phyloP scores from a whole-genome alignment of 768 basidiomycete genomes.

The Chalciporus pseudorubinellus region DNA sequence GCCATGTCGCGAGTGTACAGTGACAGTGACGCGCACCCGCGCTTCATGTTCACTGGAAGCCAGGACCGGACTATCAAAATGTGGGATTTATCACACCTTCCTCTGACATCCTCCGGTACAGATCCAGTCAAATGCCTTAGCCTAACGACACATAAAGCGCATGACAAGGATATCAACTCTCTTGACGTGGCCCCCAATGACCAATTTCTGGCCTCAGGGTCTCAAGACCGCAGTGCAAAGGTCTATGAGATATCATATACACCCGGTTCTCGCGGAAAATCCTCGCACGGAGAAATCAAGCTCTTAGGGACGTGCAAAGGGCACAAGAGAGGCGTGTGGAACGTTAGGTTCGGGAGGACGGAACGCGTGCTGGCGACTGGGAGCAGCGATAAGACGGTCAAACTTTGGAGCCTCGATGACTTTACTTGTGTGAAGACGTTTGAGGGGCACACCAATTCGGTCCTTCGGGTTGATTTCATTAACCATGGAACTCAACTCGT shows the following conservation, averaged over 20 bases:
- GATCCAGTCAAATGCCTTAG: constrained; percentile 59
- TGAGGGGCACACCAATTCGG: constrained; percentile 97
- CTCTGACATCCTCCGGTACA: constrained; percentile 27
- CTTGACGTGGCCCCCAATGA: constrained; percentile 92
- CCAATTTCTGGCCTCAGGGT: constrained; percentile 84
- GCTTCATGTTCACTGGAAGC: constrained; percentile 91
- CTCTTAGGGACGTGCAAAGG: constrained; percentile 88
- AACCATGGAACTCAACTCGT: constrained; percentile 82
- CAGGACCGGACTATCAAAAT: constrained; percentile 98
- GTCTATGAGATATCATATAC: constrained; percentile 74
- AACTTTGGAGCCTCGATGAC: constrained; percentile 92
- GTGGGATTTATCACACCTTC: constrained; percentile 81
- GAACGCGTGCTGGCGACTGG: constrained; percentile 89
- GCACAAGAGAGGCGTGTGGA: constrained; percentile 96
- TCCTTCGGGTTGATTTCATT: constrained; percentile 88
- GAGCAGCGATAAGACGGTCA: constrained; percentile 93
- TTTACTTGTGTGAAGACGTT: constrained; percentile 94
- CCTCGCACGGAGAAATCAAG: constrained; percentile 66
- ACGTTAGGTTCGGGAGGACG: constrained; percentile 79
- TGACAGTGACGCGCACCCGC: constrained; percentile 31
- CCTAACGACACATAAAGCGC: constrained; percentile 83
- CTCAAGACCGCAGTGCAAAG: constrained; percentile 94
- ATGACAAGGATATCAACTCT: constrained; percentile 98
- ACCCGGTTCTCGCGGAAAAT: constrained; percentile 36
- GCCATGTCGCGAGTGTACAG: constrained; percentile 59